Conservation (phyloP, 352 stramenopile genomes). For the Pythium vanterpoolii region DNA sequence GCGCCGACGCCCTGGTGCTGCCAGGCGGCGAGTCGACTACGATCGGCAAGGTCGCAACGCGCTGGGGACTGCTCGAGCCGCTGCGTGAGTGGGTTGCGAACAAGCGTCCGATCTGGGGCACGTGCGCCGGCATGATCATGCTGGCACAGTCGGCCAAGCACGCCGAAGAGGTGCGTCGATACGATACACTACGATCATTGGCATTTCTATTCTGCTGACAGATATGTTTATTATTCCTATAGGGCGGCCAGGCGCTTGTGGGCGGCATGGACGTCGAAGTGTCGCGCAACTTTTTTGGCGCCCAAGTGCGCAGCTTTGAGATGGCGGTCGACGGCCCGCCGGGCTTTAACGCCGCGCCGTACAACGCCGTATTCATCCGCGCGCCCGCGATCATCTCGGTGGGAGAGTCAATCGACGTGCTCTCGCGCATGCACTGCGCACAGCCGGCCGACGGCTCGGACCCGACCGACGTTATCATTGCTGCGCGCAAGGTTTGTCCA, state of each 20-base stretch:
- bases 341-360: conserved; percentile 58
- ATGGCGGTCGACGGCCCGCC: conserved; percentile 58
- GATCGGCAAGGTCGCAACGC: conserved; percentile 90
- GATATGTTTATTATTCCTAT: not conserved
- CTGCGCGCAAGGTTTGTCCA: conserved; percentile 55
- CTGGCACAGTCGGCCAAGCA: conserved; percentile 83
- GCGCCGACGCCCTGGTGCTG: conserved; percentile 91
- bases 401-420: conserved; percentile 85
- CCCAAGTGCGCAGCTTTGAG: conserved; percentile 87
- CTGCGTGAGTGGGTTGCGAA: conserved; percentile 75
- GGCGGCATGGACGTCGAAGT: conserved; percentile 94
- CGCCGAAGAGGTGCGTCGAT: conserved; percentile 57
- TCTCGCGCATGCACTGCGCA: conserved; percentile 84
- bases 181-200: not conserved
- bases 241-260: conserved; percentile 92
- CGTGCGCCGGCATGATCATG: conserved; percentile 97
- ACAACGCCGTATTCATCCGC: conserved; percentile 96
- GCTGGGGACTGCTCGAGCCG: conserved; percentile 73
- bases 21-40: conserved; percentile 95
- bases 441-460: conserved; percentile 73
- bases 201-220: not conserved
- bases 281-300: conserved; percentile 97
- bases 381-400: conserved; percentile 94
- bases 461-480: conserved; percentile 78
- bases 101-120: conserved; percentile 92